phyloP scores from a whole-genome alignment of 2,329 filamentous ascomycete genomes.

The Balansia obtecta region DNA sequence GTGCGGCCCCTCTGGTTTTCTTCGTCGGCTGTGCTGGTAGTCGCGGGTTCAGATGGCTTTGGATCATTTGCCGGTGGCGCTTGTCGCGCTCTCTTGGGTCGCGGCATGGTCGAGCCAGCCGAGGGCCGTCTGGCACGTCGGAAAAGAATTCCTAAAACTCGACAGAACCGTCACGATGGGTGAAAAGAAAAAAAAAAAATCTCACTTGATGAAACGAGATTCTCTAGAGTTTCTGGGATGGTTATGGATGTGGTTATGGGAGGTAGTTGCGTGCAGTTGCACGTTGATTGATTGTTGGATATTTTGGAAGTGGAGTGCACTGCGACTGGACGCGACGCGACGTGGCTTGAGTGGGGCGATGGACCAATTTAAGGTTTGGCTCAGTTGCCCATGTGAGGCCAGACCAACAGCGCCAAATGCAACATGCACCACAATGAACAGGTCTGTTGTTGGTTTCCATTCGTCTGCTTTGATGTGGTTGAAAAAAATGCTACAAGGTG shows the following conservation, averaged over 20 bases:
- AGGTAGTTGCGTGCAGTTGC: background rate
- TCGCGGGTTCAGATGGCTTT: background rate
- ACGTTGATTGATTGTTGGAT: constrained; percentile 1
- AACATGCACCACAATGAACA: background rate
- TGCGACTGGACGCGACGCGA: constrained; percentile 18
- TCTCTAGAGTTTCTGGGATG: no score
- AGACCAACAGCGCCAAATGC: no score
- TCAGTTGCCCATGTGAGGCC: background rate
- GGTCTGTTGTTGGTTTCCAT: background rate
- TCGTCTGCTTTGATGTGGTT: background rate
- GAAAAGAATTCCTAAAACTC: no score
- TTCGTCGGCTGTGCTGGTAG: background rate
- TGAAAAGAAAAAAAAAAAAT: no score
- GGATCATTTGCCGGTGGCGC: constrained; percentile 1
- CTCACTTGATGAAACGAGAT: no score
- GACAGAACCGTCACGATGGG: no score
- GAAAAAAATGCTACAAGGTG: background rate
- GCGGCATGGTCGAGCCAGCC: constrained; percentile 7
- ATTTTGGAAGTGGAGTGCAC: constrained; percentile 9
- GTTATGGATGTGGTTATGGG: no score
- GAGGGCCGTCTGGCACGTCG: background rate
- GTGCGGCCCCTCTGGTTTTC: constrained; percentile 15
- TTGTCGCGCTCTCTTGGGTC: constrained; percentile 9
- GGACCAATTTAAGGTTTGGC: background rate
- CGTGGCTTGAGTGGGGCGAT: constrained; percentile 5